Conservation (phyloP, 2,329 filamentous ascomycete genomes). For the Beauveria bassiana region DNA sequence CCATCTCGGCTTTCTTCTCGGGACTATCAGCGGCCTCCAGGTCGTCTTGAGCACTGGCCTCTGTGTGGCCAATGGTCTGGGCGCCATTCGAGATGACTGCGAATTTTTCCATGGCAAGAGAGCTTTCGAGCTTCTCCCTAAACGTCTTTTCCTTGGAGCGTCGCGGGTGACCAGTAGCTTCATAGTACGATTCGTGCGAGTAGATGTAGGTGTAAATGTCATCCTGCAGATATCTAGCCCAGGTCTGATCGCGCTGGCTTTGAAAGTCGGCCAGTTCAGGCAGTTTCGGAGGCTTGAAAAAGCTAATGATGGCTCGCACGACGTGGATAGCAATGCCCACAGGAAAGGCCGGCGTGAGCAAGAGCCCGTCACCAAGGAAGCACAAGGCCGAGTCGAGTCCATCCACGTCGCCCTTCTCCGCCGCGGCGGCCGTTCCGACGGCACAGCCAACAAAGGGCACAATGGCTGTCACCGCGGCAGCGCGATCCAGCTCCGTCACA, state of each 20-base stretch:
- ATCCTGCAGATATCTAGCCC: background rate
- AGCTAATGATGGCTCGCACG: background rate
- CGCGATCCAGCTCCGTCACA: constrained; percentile 1
- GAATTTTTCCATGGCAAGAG: background rate
- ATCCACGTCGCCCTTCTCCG: background rate
- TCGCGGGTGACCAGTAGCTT: background rate
- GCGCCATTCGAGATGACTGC: background rate
- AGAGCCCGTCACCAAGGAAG: background rate
- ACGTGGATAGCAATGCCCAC: background rate
- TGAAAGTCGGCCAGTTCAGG: background rate
- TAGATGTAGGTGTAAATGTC: background rate
- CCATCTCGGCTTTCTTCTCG: background rate
- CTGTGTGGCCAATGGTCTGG: background rate
- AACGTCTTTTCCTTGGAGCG: background rate
- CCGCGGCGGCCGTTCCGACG: background rate
- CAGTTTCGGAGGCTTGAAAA: background rate
- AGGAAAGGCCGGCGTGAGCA: background rate
- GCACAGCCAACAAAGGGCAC: constrained; percentile 4
- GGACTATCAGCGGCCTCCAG: background rate
- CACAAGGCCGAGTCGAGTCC: constrained; percentile 1
- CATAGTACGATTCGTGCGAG: background rate
- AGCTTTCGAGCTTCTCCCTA: background rate
- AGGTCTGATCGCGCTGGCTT: background rate
- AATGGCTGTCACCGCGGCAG: background rate
- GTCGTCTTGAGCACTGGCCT: background rate